Evolutionary conservation across 2,329 filamentous ascomycete genomes (phyloP).

Genomic region (Nothopassalora personata): DNA sequence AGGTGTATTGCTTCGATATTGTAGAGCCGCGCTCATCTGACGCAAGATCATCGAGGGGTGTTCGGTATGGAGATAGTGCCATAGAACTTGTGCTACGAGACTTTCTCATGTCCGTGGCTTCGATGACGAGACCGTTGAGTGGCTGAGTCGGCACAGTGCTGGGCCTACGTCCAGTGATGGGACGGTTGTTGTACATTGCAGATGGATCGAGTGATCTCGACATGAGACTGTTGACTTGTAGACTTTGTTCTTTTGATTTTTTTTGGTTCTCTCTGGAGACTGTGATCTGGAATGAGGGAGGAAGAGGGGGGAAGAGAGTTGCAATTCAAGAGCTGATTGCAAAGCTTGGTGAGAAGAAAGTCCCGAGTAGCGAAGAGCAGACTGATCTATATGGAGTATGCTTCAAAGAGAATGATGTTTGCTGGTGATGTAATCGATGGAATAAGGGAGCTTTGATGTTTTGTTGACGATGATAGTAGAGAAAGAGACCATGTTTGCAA

Average conservation of each 20-base stretch:
- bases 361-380: background rate
- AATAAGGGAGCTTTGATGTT: background rate
- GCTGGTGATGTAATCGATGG: background rate
- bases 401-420: background rate
- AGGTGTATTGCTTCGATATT: background rate
- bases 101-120: background rate
- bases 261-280: background rate
- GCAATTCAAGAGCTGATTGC: background rate
- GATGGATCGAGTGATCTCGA: background rate
- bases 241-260: background rate
- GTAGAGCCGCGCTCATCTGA: background rate
- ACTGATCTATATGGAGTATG: background rate
- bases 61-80: background rate
- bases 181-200: background rate
- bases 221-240: background rate
- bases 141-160: background rate
- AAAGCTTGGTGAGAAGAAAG: constrained; percentile 1
- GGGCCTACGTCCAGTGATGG: too few relatives aligned
- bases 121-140: background rate
- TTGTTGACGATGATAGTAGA: background rate
- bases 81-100: background rate
- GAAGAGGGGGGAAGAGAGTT: background rate
- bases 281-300: background rate
- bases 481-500: background rate
- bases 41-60: background rate